These are phyloP conservation scores for Linum lewisii DNA, from an alignment of 345 rosid species.

Conservation along the genomic window DNA sequence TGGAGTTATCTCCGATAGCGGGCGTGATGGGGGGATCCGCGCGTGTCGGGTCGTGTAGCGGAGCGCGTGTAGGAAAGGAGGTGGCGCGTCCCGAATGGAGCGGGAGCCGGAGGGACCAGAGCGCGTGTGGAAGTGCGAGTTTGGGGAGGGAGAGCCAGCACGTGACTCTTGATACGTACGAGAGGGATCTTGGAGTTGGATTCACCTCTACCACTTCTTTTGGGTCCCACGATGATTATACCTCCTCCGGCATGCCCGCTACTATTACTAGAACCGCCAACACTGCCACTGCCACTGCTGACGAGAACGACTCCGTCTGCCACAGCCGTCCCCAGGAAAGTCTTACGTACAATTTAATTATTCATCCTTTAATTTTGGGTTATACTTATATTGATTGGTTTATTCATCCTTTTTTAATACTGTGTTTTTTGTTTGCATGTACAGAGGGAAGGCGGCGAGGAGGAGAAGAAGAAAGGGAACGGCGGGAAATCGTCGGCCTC, in stretches of 20 bases:
- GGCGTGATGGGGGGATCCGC: slow-evolving; percentile 40
- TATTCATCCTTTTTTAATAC: not conserved
- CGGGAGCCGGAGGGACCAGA: slow-evolving; percentile 47
- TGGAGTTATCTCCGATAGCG: slow-evolving; percentile 6
- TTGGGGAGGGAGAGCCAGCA: slow-evolving; percentile 36
- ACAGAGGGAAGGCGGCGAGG: slow-evolving; percentile 37
- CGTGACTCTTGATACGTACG: slow-evolving; percentile 46
- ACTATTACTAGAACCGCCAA: slow-evolving; percentile 15
- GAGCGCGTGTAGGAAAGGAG: slow-evolving; percentile 7
- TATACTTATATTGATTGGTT: not conserved
- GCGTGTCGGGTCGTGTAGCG: slow-evolving; percentile 52
- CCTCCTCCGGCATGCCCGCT: slow-evolving; percentile 28
- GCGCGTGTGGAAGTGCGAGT: slow-evolving; percentile 53
- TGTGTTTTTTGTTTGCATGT: no score
- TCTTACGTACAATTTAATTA: not conserved
- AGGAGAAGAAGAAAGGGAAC: slow-evolving; percentile 29
- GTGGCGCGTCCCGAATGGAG: slow-evolving; percentile 63
- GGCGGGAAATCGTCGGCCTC: slow-evolving; percentile 58
- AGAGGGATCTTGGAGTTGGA: slow-evolving; percentile 30
- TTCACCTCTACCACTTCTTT: slow-evolving; percentile 44
- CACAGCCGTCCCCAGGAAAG: slow-evolving; percentile 51
- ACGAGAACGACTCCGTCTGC: slow-evolving; percentile 71
- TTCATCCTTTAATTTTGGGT: no score
- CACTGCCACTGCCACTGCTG: slow-evolving; percentile 28
- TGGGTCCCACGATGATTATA: slow-evolving; percentile 40